Evolutionary conservation across 2,329 filamentous ascomycete species (phyloP), one percentile per base, ranked within the genome.

Genomic region (Eutypella sp.): DNA sequence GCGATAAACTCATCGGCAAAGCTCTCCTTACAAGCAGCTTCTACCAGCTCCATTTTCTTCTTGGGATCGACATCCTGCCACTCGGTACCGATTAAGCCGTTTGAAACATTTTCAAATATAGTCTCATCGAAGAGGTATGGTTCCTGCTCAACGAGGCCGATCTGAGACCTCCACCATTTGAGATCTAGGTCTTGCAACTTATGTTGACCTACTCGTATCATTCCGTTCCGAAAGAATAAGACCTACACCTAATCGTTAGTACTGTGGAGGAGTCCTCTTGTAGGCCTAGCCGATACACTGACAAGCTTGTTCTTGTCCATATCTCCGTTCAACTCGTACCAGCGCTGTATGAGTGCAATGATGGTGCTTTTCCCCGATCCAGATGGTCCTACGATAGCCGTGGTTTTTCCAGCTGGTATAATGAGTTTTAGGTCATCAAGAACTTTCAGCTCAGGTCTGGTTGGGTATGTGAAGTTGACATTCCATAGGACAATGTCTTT

Each of bases 301-400:
- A 61, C 62, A 19, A 61, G 47, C 42, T 55, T 60, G 43, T 64
- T 67, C 40, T 67, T 67, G 41, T 67, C 68, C 36, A 61, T 57
- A 34, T 67, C 61, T 7, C 65, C 68, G 40, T 71, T 68, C 52
- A 85, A 69, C 9, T 81, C 77, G 55, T 89, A 89, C 83, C 84
- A 89, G 22, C 84, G 71, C 58, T 89, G 79, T 3, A 89, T 70
- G 3, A 90, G 66, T 0, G 81, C 83, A 0, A 89, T 79, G 15
- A 89, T 79, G 1, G 86, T 90, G 44, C 82, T 87, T 62, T 90
- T 90, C 0, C 86, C 86, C 3, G 78, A 82, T 0, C 86, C 86
- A 3, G 82, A 87, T 1, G 84, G 79, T 0, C 86, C 86, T 13
- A 90, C 85, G 16, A 90, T 82, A 1, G 86, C 86, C 1, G 84